Percentiles rank a stretch among this genome's conserved stretches.
These are phyloP conservation scores for Nakataea oryzae DNA, from an alignment of 2,329 filamentous ascomycete genomes.

Conservation along the genomic window DNA sequence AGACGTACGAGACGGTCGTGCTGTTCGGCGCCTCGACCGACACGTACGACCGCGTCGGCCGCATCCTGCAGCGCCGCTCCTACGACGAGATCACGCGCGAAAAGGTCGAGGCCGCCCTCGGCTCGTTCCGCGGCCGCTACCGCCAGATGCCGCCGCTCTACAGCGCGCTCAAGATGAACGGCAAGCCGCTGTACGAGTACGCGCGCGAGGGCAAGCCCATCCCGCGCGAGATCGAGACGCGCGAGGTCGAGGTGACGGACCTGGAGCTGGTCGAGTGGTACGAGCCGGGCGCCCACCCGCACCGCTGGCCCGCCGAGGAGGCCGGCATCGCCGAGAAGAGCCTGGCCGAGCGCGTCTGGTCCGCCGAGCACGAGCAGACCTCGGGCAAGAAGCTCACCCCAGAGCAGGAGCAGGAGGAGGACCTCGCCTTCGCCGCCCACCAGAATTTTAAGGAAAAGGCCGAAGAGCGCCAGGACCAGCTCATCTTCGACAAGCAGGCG, in stretches of 20 bases:
- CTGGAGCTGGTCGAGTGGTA: slow-evolving; percentile 78
- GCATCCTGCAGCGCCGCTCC: slow-evolving; percentile 62
- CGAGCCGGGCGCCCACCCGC: slow-evolving; percentile 70
- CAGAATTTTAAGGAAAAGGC: slow-evolving; percentile 48
- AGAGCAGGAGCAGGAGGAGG: slow-evolving; percentile 45
- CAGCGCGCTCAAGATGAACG: slow-evolving; percentile 85
- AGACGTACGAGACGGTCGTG: slow-evolving; percentile 83
- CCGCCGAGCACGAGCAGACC: slow-evolving; percentile 46
- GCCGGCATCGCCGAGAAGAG: slow-evolving; percentile 65
- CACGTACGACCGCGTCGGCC: slow-evolving; percentile 80
- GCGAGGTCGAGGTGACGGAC: slow-evolving; percentile 67
- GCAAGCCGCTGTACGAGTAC: slow-evolving; percentile 93
- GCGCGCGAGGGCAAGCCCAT: slow-evolving; percentile 81
- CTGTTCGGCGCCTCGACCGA: slow-evolving; percentile 90
- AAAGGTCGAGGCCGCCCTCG: slow-evolving; percentile 66
- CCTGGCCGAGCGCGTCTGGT: slow-evolving; percentile 63
- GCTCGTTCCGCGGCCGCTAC: slow-evolving; percentile 68
- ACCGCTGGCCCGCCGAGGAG: slow-evolving; percentile 71
- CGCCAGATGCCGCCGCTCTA: slow-evolving; percentile 89
- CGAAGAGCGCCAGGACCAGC: slow-evolving; percentile 45
- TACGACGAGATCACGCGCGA: slow-evolving; percentile 76
- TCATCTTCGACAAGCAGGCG: slow-evolving; percentile 39
- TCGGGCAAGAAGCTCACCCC: slow-evolving; percentile 36
- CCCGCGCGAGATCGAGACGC: slow-evolving; percentile 71
- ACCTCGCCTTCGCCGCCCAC: slow-evolving; percentile 42